Evolutionary conservation across 805 yeast genomes (phyloP).

Genomic region (Candida morakotiae): DNA sequence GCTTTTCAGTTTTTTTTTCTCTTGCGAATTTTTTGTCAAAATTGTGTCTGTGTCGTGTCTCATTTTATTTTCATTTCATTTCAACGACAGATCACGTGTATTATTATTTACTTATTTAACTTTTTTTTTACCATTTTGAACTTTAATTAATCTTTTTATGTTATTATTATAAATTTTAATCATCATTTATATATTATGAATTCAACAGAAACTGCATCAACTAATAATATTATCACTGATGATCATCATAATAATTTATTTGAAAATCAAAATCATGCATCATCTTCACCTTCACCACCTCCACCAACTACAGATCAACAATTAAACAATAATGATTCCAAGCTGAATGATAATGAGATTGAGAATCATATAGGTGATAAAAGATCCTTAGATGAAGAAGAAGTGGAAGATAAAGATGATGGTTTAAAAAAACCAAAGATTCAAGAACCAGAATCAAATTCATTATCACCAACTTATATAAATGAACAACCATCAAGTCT

Average conservation of each 20-base stretch:
- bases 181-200: no score
- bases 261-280: no score
- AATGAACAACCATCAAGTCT: neutral
- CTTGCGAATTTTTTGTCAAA: neutral
- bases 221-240: no score
- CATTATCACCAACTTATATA: neutral
- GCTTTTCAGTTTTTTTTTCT: neutral
- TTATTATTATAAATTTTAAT: no score
- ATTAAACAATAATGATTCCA: neutral
- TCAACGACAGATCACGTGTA: neutral
- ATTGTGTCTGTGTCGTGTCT: constrained; percentile 1
- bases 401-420: neutral
- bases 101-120: no score
- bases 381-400: neutral
- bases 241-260: no score
- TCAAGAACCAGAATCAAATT: no score
- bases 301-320: neutral
- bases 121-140: no score
- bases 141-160: no score
- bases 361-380: neutral
- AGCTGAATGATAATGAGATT: no score
- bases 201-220: no score
- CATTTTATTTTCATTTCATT: neutral
- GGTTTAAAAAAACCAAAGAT: neutral
- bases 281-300: no score